A percentile compares a stretch with the other conserved stretches of the same genome.
Conservation (phyloP, 352 stramenopile species). For the Phytophthora cactorum region DNA sequence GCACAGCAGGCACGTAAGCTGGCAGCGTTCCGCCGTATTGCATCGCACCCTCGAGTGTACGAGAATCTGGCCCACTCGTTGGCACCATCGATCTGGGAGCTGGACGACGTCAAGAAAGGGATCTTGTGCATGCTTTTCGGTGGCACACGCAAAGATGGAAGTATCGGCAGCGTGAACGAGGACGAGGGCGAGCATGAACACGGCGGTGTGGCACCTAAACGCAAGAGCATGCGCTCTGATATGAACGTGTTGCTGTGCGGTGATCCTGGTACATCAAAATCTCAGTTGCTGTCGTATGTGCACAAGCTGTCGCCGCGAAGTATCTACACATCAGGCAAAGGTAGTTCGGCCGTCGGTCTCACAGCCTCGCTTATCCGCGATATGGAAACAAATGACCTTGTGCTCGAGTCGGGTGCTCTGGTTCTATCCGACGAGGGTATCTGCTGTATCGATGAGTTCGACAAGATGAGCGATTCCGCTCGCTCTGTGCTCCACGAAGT, state of each 20-base stretch:
- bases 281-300: constrained; percentile 97
- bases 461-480: constrained; percentile 99
- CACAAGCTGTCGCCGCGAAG: constrained; percentile 96
- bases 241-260: constrained; percentile 99
- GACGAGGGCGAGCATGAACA: constrained; percentile 43
- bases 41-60: constrained; percentile 82
- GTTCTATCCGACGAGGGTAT: constrained; percentile 98
- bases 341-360: constrained; percentile 97
- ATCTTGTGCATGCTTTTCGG: constrained; percentile 99
- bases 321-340: constrained; percentile 99
- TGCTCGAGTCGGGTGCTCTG: constrained; percentile 97
- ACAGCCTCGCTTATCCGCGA: constrained; percentile 97
- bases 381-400: constrained; percentile 97
- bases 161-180: constrained; percentile 52
- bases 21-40: constrained; percentile 75
- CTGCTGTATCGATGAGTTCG: constrained; percentile 99
- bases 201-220: constrained; percentile 45
- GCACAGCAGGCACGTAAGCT: constrained; percentile 63
- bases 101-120: constrained; percentile 99
- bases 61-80: constrained; percentile 84
- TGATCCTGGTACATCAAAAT: constrained; percentile 98
- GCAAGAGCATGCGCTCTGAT: constrained; percentile 92
- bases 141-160: constrained; percentile 89
- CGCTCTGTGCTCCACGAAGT: constrained; percentile 98
- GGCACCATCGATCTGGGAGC: constrained; percentile 91